phyloP scores from a whole-genome alignment of 495 filamentous ascomycete species.

The Tuber melanosporum region DNA sequence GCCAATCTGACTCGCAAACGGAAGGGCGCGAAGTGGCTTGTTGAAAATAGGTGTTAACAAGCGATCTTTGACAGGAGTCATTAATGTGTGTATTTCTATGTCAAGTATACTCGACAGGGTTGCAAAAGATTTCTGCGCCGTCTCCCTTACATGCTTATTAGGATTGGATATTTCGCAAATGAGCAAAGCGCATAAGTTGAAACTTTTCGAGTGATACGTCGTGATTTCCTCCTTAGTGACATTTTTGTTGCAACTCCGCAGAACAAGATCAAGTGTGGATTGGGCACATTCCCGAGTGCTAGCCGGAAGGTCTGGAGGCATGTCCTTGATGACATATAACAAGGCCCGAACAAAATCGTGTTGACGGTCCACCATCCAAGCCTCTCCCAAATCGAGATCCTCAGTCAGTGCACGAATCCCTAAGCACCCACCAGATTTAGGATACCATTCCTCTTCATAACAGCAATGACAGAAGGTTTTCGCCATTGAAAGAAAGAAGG shows the following conservation, averaged over 20 bases:
- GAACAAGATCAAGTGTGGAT: slow-evolving; percentile 68
- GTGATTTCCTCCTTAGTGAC: slow-evolving; percentile 68
- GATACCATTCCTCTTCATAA: slow-evolving; percentile 95
- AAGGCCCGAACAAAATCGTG: slow-evolving; percentile 77
- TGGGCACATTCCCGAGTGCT: slow-evolving; percentile 75
- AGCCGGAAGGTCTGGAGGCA: slow-evolving; percentile 83
- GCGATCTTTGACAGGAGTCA: slow-evolving; percentile 78
- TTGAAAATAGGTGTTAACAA: slow-evolving; percentile 81
- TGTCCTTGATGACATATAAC: slow-evolving; percentile 95
- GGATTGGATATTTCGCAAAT: slow-evolving; percentile 84
- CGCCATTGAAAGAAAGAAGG: slow-evolving; percentile 74
- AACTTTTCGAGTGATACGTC: slow-evolving; percentile 55
- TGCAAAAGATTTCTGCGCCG: slow-evolving; percentile 71
- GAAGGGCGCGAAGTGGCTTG: slow-evolving; percentile 86
- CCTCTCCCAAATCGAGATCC: slow-evolving; percentile 71
- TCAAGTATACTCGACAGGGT: slow-evolving; percentile 69
- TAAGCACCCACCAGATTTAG: slow-evolving; percentile 82
- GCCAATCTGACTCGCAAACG: slow-evolving; percentile 88
- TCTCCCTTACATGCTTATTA: slow-evolving; percentile 86
- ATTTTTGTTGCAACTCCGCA: slow-evolving; percentile 66
- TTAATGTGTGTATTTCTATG: slow-evolving; percentile 73
- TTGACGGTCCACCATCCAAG: slow-evolving; percentile 73
- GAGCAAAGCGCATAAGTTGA: slow-evolving; percentile 71
- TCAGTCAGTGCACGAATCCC: slow-evolving; percentile 80
- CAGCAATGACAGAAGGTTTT: slow-evolving; percentile 86